Evolutionary conservation across 2,329 filamentous ascomycete species (phyloP), one percentile per base, ranked within the genome.

Genomic region (Keithomyces neogunnii): DNA sequence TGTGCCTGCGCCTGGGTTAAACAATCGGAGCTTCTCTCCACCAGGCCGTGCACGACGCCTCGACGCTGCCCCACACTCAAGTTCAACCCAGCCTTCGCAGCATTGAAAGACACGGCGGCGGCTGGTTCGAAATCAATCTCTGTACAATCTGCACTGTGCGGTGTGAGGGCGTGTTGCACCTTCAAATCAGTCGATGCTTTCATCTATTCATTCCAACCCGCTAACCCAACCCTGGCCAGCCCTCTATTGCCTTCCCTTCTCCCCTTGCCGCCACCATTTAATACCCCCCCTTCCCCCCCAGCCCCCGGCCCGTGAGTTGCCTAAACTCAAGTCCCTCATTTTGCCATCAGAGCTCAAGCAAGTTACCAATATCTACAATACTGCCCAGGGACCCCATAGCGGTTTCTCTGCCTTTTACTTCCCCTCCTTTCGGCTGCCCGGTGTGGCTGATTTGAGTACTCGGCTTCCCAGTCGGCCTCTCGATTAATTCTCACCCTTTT

Each of bases 201-300:
- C 40, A 35, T 35, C 42, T 42, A 33, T 29, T 49, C 50, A 40
- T 45, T 35, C 4, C 19, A 19, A 9, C 39, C n/a, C 19, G 39
- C n/a, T 42, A 8, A 19, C 39, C 19, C 19, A 35, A 28, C 30
- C 45, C 31, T 36, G 10, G 31, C 30, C 19, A 19, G 11, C 19
- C n/a, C 6, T 35, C 19, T 45, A 10, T 19, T n/a, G 35, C 36
- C 45, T 47, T 47, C 30, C 30, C 42, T 28, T 46, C 43, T 40
- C 13, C 46, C 50, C 50, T 52, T 48, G 36, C 50, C 46, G 32
- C 45, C 47, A 48, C 35, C 50, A 36, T 33, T 45, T 30, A 28
- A 28, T 48, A 45, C 43, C 50, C 46, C 50, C 42, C 40, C 29
- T 39, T 40, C 39, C 50, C 3, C 39, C 13, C 19, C 19, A 19